Conservation (phyloP, 2,329 filamentous ascomycete species). For the Pseudogymnoascus sp. region DNA sequence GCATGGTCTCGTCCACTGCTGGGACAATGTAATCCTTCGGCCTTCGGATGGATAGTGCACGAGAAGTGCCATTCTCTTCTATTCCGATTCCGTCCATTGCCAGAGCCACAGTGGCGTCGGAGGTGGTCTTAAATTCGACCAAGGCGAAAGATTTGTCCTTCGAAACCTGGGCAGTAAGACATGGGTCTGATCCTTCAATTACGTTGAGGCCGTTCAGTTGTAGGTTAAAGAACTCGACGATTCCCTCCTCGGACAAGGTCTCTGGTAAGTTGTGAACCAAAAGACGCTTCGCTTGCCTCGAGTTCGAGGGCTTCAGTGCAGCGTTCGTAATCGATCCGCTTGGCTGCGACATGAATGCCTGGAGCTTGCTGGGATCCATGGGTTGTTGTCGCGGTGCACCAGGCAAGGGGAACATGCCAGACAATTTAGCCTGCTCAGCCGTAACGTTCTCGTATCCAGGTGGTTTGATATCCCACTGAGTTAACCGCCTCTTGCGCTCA, state of each 20-base stretch:
- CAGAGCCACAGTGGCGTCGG: slow-evolving; percentile 85
- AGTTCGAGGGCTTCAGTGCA: slow-evolving; percentile 86
- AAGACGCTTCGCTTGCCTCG: slow-evolving; percentile 87
- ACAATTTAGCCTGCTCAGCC: slow-evolving; percentile 96
- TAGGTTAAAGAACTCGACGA: slow-evolving; percentile 87
- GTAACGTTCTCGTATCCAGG: slow-evolving; percentile 97
- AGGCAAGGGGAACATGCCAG: slow-evolving; percentile 96
- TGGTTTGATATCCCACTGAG: slow-evolving; percentile 99
- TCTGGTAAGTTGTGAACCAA: slow-evolving; percentile 77
- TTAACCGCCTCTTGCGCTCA: slow-evolving; percentile 84
- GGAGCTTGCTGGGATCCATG: slow-evolving; percentile 88
- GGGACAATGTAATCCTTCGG: slow-evolving; percentile 98
- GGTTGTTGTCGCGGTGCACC: slow-evolving; percentile 91
- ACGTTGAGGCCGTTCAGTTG: slow-evolving; percentile 97
- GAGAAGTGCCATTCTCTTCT: slow-evolving; percentile 55
- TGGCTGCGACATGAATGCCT: slow-evolving; percentile 92
- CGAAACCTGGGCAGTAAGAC: slow-evolving; percentile 74
- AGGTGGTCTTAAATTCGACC: slow-evolving; percentile 80
- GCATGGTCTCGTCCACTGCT: slow-evolving; percentile 65
- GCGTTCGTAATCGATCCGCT: slow-evolving; percentile 59
- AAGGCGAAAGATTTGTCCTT: slow-evolving; percentile 76
- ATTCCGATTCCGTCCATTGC: slow-evolving; percentile 86
- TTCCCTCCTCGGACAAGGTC: slow-evolving; percentile 64
- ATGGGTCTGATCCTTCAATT: slow-evolving; percentile 76
- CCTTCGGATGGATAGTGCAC: slow-evolving; percentile 69